Conservation (phyloP, 1,284 basidiomycete genomes). For the Sporisorium graminicola region DNA sequence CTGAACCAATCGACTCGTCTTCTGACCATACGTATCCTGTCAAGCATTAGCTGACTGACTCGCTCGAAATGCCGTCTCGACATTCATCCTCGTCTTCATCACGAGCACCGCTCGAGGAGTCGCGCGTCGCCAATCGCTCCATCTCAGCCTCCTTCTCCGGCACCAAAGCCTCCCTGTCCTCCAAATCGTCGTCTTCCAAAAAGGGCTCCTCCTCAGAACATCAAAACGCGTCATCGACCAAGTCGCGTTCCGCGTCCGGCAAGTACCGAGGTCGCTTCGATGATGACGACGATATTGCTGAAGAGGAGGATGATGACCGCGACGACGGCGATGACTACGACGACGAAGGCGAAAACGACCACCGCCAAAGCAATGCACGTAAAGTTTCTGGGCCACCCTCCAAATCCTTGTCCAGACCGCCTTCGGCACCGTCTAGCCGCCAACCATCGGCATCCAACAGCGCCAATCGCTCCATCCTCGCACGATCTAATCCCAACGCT, state of each 20-base stretch:
- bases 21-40: not conserved
- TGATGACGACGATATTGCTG: conserved; percentile 46
- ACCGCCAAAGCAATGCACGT: conserved; percentile 13
- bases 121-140: conserved; percentile 44
- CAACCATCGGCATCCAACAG: conserved; percentile 42
- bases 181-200: conserved; percentile 23
- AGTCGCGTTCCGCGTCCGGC: conserved; percentile 37
- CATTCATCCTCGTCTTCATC: conserved; percentile 35
- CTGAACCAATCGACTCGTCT: not conserved
- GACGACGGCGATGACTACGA: conserved; percentile 38
- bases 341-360: conserved; percentile 24
- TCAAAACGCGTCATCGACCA: conserved; percentile 29
- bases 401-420: conserved; percentile 22
- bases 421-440: conserved; percentile 33
- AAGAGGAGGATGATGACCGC: conserved; percentile 29
- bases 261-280: conserved; percentile 49
- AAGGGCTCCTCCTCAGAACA: conserved; percentile 20
- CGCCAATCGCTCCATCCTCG: conserved; percentile 42
- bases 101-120: conserved; percentile 41
- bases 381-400: conserved; percentile 26
- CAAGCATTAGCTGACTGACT: not conserved
- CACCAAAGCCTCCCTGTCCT: conserved; percentile 45
- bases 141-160: conserved; percentile 50
- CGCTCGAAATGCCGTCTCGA: conserved; percentile 32
- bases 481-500: conserved; percentile 45